Base-by-base conservation (phyloP, 306 rosid genomes). In the Citrullus colocynthis region DNA sequence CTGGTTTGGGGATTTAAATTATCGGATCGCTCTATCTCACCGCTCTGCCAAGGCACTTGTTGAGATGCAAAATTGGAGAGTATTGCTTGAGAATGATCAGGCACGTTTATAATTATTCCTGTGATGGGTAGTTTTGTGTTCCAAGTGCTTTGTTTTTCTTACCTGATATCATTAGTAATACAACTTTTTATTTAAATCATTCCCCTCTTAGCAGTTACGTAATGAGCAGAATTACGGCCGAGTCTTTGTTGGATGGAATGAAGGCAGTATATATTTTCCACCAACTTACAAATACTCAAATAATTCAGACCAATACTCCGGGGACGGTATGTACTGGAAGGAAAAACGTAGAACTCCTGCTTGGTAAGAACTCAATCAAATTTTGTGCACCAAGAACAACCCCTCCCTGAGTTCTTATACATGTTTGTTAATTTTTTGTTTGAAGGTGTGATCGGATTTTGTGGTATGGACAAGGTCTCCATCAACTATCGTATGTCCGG, bases 51-150 rank as follows among this genome's bases (percentile, higher is more conserved):
- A 91, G 84, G 99, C 99, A 10, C 93, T 95, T 57, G 99, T 95
- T 70, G 99, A 95, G 93, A 95, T 95, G 99, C 99, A 92, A 80
- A 92, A 95, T 78, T 95, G 99, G 99, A 89, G 99, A 86, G 99
- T 95, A 81, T 85, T 95, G 83, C 83, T 95, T 81, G 99, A 92
- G 92, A 92, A 85, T 82, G 99, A 95, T 78, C 99, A 95, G 91
- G 99, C 86, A 89, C 63, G 88, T 80, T 61, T 60, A 8, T 52
- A 59, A 77, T 81, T 80, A 80, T 74, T 30, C 75, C 9, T 21
- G 56, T 45, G 58, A 48, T 30, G 39, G 1, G 79, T 57, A 21
- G 59, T 72, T 37, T 56, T 57, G n/a, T 20, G 17, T n/a, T 75
- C 37, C 18, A 12, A 76, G 37, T 79, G 24, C 6, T 78, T 63